Evolutionary conservation across 768 basidiomycete genomes (phyloP), one percentile per base, ranked within the genome.

Genomic region (Psilocybe azurescens): DNA sequence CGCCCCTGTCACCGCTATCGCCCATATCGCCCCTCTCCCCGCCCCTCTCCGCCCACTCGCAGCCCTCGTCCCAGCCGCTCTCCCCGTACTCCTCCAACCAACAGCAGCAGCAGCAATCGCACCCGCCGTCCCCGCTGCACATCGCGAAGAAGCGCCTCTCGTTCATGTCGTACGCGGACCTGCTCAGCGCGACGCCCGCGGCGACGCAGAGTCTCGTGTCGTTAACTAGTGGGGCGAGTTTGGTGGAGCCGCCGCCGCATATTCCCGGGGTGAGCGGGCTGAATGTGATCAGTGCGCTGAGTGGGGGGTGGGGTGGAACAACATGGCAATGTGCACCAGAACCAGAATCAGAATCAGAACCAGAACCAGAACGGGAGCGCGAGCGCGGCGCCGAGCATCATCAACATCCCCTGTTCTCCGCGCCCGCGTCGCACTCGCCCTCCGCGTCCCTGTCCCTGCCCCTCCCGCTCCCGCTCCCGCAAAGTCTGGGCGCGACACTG

Each of bases 131-230:
- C 10, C 83, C 87, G 5, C 78, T 81, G 1, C 78, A 82, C 56
- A 64, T 64, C 1, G 73, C 81, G 2, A 78, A 79, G 30, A 93
- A 94, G 67, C 89, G 93, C 2, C 85, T 94, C 10, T 95, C 93
- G 0, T 97, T 95, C 81, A 85, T 96, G 76, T 91, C 93, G 3
- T 95, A 95, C 74, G 85, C 89, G 29, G 94, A 96, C 73, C 83
- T 96, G 2, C 85, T 96, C 46, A 79, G 89, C 0, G 90, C 89
- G 0, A 87, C 92, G 0, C 95, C 95, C 0, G 79, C 88, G 0
- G 82, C 89, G 9, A 86, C 87, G 11, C 82, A 89, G 46, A 84
- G 93, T 1, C 83, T 97, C 3, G 87, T 87, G 0, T 85, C 86
- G 3, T 83, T 95, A 56, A 94, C 93, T 0, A 86, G 85, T 0